These are phyloP conservation scores for Medicago truncatula DNA, from an alignment of 306 rosid species.

Conservation along the genomic window MtrunA17r5.0-ANR NC_053045.1:48916001-48916500, in stretches of 20 bases:
- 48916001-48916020: background rate
- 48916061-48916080: background rate
- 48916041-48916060: background rate
- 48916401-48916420: no score
- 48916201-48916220: background rate
- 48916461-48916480: background rate
- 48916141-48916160: no score
- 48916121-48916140: background rate
- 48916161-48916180: no score
- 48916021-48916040: background rate
- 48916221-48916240: background rate
- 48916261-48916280: background rate
- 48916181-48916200: background rate
- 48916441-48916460: no score
- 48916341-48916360: no score
- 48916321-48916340: no score
- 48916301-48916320: no score
- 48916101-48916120: background rate
- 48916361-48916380: no score
- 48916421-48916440: no score
- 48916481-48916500: slow-evolving; percentile 37
- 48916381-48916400: no score
- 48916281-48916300: no score
- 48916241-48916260: background rate
- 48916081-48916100: background rate